These are phyloP conservation scores for Hymenoscyphus salicellus DNA, from an alignment of 2,329 filamentous ascomycete genomes.

Conservation along the genomic window DNA sequence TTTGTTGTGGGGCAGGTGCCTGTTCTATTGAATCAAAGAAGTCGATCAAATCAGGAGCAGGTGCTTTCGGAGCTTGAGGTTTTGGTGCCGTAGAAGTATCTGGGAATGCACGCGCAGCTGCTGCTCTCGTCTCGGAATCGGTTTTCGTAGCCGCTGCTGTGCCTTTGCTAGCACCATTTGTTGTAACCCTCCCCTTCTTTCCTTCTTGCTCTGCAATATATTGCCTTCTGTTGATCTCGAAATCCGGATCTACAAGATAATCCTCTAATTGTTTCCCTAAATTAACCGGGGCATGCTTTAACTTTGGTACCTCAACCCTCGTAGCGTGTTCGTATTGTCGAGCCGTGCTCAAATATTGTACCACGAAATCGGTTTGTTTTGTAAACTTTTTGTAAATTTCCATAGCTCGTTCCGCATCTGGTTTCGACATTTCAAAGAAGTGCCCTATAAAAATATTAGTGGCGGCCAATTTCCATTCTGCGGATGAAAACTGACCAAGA, in stretches of 20 bases:
- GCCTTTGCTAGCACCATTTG: conserved; percentile 41
- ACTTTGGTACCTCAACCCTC: conserved; percentile 87
- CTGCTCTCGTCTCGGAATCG: conserved; percentile 31
- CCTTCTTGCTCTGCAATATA: conserved; percentile 85
- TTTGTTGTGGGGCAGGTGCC: conserved; percentile 64
- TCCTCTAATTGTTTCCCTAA: conserved; percentile 87
- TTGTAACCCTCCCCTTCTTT: conserved; percentile 35
- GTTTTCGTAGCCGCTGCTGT: conserved; percentile 37
- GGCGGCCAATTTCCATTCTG: neutral
- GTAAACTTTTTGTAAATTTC: conserved; percentile 90
- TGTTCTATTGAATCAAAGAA: conserved; percentile 94
- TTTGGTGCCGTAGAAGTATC: conserved; percentile 37
- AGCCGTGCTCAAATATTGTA: conserved; percentile 82
- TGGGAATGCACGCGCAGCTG: conserved; percentile 31
- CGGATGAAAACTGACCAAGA: conserved; percentile 56
- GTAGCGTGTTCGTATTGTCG: conserved; percentile 90
- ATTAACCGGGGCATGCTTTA: conserved; percentile 95
- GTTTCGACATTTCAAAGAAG: conserved; percentile 97
- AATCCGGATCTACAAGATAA: conserved; percentile 90
- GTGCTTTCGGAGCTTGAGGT: conserved; percentile 55
- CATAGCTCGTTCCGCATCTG: conserved; percentile 88
- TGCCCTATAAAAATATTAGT: conserved; percentile 58
- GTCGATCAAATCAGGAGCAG: conserved; percentile 79
- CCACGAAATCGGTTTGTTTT: conserved; percentile 86
- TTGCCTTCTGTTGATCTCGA: conserved; percentile 87